Percentiles rank a stretch among this genome's conserved stretches.
These are phyloP conservation scores for Ceratocystiopsis sp. DNA, from an alignment of 2,329 filamentous ascomycete species.

Conservation along the genomic window DNA sequence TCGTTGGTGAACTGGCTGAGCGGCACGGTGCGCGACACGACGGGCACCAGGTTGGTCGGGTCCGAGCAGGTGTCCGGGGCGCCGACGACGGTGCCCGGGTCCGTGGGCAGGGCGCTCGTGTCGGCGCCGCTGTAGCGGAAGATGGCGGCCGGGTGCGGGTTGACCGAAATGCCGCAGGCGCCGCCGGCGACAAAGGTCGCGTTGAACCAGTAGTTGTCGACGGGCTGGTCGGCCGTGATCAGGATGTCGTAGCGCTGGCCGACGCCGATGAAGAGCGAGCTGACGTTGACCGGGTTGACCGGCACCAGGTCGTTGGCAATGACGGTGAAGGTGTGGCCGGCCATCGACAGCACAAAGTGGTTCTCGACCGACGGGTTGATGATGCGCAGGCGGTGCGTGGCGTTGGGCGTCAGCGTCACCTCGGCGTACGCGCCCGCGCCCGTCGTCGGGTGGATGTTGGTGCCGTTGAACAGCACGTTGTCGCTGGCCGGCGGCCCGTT, in stretches of 20 bases:
- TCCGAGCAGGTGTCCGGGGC: slow-evolving; percentile 10
- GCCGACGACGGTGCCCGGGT: slow-evolving; percentile 12
- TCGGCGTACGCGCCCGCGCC: slow-evolving; percentile 17
- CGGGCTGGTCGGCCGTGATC: slow-evolving; percentile 21
- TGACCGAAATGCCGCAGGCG: slow-evolving; percentile 11
- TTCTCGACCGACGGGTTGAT: slow-evolving; percentile 35
- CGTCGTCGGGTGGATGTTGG: slow-evolving; percentile 15
- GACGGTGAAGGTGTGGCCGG: slow-evolving; percentile 30
- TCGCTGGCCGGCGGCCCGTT: slow-evolving; percentile 15
- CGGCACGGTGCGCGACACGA: slow-evolving; percentile 8
- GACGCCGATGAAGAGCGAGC: slow-evolving; percentile 32
- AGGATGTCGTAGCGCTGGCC: slow-evolving; percentile 27
- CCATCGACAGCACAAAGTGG: slow-evolving; percentile 30
- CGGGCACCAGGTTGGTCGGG: slow-evolving; percentile 7
- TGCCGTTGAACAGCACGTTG: slow-evolving; percentile 30
- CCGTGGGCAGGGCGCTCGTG: slow-evolving; percentile 14
- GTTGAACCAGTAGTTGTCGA: slow-evolving; percentile 17
- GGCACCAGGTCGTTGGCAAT: slow-evolving; percentile 35
- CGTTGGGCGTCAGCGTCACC: slow-evolving; percentile 23
- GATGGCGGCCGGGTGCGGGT: slow-evolving; percentile 19
- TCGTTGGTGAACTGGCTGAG: slow-evolving; percentile 5
- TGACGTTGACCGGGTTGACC: slow-evolving; percentile 29
- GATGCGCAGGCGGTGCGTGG: slow-evolving; percentile 30
- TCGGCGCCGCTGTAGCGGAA: slow-evolving; percentile 20
- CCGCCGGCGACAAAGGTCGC: slow-evolving; percentile 9